Conservation (phyloP, 495 filamentous ascomycete species). For the Xylaria intraflava region DNA sequence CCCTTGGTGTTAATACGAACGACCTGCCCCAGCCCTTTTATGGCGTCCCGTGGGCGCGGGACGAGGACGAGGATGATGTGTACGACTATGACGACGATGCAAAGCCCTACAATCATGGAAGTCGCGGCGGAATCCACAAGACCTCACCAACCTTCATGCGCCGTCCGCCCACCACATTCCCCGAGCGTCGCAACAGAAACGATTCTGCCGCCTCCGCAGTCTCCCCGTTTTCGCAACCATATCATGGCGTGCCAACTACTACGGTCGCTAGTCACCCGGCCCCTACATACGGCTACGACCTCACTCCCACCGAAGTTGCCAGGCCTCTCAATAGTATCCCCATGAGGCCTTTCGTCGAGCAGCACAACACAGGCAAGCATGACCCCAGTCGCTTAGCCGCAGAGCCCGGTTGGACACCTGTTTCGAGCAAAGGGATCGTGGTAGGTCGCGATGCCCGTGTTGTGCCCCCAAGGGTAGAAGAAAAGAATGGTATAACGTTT, state of each 20-base stretch:
- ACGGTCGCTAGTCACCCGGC: neutral
- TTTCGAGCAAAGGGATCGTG: neutral
- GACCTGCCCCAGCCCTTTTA: slow-evolving; percentile 18
- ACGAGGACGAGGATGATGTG: slow-evolving; percentile 3
- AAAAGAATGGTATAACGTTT: slow-evolving; percentile 36
- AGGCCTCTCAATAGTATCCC: neutral
- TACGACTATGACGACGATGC: neutral
- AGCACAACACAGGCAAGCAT: neutral
- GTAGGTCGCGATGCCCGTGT: slow-evolving; percentile 1
- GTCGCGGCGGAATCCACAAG: slow-evolving; percentile 2
- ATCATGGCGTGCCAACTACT: neutral
- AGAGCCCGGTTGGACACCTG: slow-evolving; percentile 1
- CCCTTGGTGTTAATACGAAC: slow-evolving; percentile 19
- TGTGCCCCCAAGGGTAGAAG: slow-evolving; percentile 33
- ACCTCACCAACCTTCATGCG: slow-evolving; percentile 5
- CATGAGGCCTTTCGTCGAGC: neutral
- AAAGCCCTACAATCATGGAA: neutral
- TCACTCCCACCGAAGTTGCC: neutral
- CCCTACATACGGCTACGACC: neutral
- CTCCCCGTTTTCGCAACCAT: slow-evolving; percentile 8
- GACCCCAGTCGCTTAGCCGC: neutral
- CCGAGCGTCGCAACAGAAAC: slow-evolving; percentile 4
- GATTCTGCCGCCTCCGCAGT: neutral
- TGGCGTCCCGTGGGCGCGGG: neutral
- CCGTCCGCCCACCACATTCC: neutral